Conservation (phyloP, 768 basidiomycete genomes). For the Wakefieldia striispora region DNA sequence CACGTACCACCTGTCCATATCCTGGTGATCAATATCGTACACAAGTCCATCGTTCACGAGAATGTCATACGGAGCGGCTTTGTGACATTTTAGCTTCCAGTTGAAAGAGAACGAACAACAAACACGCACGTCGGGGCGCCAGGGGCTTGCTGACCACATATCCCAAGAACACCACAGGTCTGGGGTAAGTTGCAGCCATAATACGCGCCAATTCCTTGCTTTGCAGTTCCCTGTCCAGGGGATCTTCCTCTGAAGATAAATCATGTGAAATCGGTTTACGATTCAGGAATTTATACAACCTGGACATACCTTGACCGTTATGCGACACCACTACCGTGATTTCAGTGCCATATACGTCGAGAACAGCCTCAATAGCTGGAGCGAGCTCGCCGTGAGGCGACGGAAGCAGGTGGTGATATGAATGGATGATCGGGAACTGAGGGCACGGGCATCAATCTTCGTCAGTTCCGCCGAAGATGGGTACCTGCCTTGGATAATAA, state of each 20-base stretch:
- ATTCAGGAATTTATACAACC: background rate
- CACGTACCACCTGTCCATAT: constrained; percentile 65
- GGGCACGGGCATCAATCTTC: background rate
- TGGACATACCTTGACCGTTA: constrained; percentile 81
- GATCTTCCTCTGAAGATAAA: constrained; percentile 68
- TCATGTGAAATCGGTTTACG: background rate
- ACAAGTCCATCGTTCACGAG: constrained; percentile 75
- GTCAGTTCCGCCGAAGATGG: background rate
- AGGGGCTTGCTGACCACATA: constrained; percentile 76
- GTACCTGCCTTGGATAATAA: constrained; percentile 68
- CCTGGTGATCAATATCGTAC: constrained; percentile 75
- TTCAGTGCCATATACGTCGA: constrained; percentile 75
- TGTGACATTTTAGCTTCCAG: constrained; percentile 7
- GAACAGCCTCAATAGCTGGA: constrained; percentile 82
- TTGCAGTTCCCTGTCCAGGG: constrained; percentile 85
- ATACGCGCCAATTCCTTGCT: constrained; percentile 77
- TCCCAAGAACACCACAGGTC: constrained; percentile 77
- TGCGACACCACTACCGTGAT: constrained; percentile 86
- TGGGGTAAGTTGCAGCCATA: constrained; percentile 65
- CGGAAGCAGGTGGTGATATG: constrained; percentile 82
- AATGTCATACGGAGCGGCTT: constrained; percentile 75
- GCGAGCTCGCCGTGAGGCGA: constrained; percentile 86
- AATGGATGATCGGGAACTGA: constrained; percentile 85
- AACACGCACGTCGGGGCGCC: constrained; percentile 55
- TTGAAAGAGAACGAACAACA: background rate